phyloP scores from a whole-genome alignment of 441 rosid genomes.

The Adansonia rubrostipa region DNA sequence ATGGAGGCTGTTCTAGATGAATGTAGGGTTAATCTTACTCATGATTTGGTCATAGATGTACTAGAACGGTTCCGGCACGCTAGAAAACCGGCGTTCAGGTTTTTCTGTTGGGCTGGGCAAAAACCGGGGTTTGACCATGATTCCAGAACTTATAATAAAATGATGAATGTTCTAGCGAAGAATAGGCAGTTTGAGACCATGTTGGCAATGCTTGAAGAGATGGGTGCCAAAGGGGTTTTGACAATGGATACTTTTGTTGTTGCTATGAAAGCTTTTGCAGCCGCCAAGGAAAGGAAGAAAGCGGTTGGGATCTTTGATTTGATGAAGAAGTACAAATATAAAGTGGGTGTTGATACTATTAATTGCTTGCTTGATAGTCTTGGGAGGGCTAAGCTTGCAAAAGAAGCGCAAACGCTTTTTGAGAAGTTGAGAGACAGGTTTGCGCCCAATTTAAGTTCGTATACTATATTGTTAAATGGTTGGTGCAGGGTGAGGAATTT shows the following conservation, averaged over 20 bases:
- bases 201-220: constrained; percentile 85
- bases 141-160: constrained; percentile 71
- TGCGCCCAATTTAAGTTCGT: constrained; percentile 69
- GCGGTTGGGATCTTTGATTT: constrained; percentile 82
- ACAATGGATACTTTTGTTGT: constrained; percentile 73
- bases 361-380: constrained; percentile 80
- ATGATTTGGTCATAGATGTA: constrained; percentile 62
- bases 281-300: constrained; percentile 90
- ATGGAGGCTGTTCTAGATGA: constrained; percentile 92
- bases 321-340: constrained; percentile 81
- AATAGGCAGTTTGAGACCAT: constrained; percentile 84
- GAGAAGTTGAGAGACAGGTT: constrained; percentile 74
- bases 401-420: constrained; percentile 75
- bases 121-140: constrained; percentile 62
- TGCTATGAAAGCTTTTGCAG: constrained; percentile 78
- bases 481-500: constrained; percentile 82
- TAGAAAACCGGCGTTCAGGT: constrained; percentile 81
- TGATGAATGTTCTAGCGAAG: constrained; percentile 79
- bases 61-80: constrained; percentile 68
- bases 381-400: constrained; percentile 83
- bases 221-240: constrained; percentile 67
- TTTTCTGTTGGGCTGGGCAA: constrained; percentile 82
- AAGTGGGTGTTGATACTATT: constrained; percentile 64
- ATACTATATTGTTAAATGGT: constrained; percentile 73
- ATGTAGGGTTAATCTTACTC: constrained; percentile 55